Evolutionary conservation across 2,329 filamentous ascomycete species (phyloP).

Genomic region (Cladosporium sp.): DNA sequence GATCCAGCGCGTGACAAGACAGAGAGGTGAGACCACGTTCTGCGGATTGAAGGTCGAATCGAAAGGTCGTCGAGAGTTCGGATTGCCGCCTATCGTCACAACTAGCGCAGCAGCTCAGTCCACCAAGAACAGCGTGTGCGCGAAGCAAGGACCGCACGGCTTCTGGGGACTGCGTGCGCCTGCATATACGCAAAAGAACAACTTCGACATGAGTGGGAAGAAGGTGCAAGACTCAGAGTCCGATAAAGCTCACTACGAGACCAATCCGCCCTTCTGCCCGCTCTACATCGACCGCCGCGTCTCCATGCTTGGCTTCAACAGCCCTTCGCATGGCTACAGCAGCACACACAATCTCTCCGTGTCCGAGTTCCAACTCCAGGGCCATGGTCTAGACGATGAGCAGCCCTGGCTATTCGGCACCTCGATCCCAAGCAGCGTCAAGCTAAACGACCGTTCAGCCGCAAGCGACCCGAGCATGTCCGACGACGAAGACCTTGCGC

Average conservation of each 20-base stretch:
- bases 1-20: conserved; percentile 46
- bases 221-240: not conserved
- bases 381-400: conserved; percentile 20
- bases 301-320: conserved; percentile 63
- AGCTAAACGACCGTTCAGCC: conserved; percentile 25
- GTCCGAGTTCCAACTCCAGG: conserved; percentile 18
- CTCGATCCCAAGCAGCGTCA: conserved; percentile 24
- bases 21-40: conserved; percentile 46
- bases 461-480: not conserved
- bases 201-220: not conserved
- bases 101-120: conserved; percentile 11
- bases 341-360: conserved; percentile 11
- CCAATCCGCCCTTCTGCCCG: conserved; percentile 89
- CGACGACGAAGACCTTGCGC: not conserved
- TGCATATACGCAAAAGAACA: not conserved
- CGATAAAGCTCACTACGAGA: conserved; percentile 52
- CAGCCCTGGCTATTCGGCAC: conserved; percentile 29
- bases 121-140: conserved; percentile 19
- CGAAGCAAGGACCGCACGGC: conserved; percentile 29
- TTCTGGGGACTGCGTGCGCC: conserved; percentile 37
- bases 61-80: conserved; percentile 14
- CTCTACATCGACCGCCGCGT: conserved; percentile 91
- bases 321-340: conserved; percentile 13
- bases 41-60: conserved; percentile 37
- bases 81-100: conserved; percentile 16